Evolutionary conservation across 352 stramenopile species (phyloP), one percentile per base, ranked within the genome.

Genomic region (Globisporangium alternatum): DNA sequence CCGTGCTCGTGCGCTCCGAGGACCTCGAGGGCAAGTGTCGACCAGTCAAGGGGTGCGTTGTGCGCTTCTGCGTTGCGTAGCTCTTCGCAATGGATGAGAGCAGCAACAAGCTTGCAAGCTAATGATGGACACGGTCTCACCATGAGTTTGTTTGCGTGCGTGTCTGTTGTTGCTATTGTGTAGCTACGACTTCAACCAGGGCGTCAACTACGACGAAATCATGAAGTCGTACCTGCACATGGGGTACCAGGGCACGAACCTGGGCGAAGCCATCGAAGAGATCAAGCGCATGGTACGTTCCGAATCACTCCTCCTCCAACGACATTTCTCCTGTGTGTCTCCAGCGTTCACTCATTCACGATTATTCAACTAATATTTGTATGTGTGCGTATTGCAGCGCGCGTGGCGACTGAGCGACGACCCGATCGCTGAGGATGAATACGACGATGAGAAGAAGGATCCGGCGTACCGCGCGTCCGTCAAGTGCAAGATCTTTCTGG

Each of bases 401-500:
- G 87, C 89, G 62, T 99, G 97, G 97, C 85, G 98, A 5, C 79
- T 99, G 43, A 98, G 81, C 61, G 93, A 99, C 74, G 86, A 97
- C 5, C 86, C 93, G 35, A 90, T 97, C 44, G 75, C 92, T 2
- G 86, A 95, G 47, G 93, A 98, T 31, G 91, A 98, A 39, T 87
- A 98, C 49, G 96, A 99, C 64, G 86, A 98, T 49, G 74, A 90
- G 51, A 77, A 97, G 49, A 81, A 83, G 47, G 86, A 96, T 58
- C 75, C 80, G 4, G 75, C 70, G 57, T 92, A 86, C 66, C 91
- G 92, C 48, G 86, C 84, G 25, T 83, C 72, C 4, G 77, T 95
- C 52, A 98, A 98, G 72, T 97, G 84, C 76, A 98, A 93, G n/a
- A 99, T 99, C 65, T 99, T 99, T 77, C 81, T 99, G 28, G 91